A percentile compares a stretch with the other conserved stretches of the same genome.
These are phyloP conservation scores for Nasturtium officinale DNA, from an alignment of 345 rosid genomes.

Conservation along the genomic window DNA sequence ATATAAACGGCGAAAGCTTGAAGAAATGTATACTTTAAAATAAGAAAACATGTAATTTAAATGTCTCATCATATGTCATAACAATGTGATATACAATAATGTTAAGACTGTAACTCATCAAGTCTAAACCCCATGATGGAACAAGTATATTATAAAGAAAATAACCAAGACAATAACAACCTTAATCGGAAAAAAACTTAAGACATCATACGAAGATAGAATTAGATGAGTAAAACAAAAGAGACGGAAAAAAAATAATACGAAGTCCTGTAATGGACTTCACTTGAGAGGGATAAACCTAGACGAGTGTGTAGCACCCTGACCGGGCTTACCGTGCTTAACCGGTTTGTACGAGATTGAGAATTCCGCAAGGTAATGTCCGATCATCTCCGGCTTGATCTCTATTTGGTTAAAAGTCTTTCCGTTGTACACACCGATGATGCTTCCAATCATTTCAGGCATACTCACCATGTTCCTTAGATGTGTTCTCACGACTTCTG, in stretches of 20 bases:
- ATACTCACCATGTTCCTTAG: constrained; percentile 59
- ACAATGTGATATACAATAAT: too few species aligned
- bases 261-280: constrained; percentile 23
- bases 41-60: background rate
- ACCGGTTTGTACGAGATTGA: constrained; percentile 66
- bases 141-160: background rate
- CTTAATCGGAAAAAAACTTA: background rate
- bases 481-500: constrained; percentile 70
- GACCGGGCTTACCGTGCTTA: constrained; percentile 74
- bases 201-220: background rate
- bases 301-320: constrained; percentile 77
- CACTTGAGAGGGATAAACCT: constrained; percentile 82
- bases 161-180: background rate
- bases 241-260: background rate
- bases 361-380: constrained; percentile 50
- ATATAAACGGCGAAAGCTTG: background rate
- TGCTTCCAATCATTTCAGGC: constrained; percentile 35
- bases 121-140: background rate
- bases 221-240: background rate
- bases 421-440: constrained; percentile 31
- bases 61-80: too few species aligned
- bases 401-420: constrained; percentile 33
- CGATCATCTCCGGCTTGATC: constrained; percentile 33
- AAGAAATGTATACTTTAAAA: background rate
- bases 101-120: background rate